Conservation (phyloP, 1,284 basidiomycete species). For the Pascua sp. region DNA sequence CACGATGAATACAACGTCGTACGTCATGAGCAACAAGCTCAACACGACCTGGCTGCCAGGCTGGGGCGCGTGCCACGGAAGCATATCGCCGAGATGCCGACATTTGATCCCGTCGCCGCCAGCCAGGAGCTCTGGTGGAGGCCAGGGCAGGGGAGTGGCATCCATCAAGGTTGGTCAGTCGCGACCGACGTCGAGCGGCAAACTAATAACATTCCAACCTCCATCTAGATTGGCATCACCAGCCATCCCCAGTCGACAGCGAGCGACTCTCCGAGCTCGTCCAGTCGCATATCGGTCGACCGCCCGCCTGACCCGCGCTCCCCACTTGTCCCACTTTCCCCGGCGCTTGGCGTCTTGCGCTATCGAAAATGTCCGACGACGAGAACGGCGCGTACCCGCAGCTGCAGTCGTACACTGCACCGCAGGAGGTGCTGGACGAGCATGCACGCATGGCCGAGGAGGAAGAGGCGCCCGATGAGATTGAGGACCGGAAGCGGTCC, state of each 20-base stretch:
- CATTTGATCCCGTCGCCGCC: neutral
- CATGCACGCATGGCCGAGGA: constrained; percentile 88
- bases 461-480: constrained; percentile 86
- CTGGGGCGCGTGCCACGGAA: neutral
- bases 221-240: too few relatives aligned
- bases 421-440: constrained; percentile 91
- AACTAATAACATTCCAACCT: too few relatives aligned
- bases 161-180: neutral
- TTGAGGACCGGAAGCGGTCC: constrained; percentile 84
- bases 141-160: neutral
- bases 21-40: neutral
- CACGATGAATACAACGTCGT: neutral
- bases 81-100: constrained; percentile 7
- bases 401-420: constrained; percentile 82
- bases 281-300: too few relatives aligned
- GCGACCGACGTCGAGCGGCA: neutral
- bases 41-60: neutral
- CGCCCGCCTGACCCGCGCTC: too few relatives aligned
- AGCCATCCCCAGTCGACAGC: too few relatives aligned
- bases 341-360: too few relatives aligned
- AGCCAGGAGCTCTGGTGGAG: neutral
- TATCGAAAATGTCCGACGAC: constrained; percentile 16
- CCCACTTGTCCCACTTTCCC: too few relatives aligned
- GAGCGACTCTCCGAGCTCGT: too few relatives aligned
- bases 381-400: constrained; percentile 48